Base-by-base conservation (phyloP, 805 yeast species). In the Torulaspora delbrueckii region DNA sequence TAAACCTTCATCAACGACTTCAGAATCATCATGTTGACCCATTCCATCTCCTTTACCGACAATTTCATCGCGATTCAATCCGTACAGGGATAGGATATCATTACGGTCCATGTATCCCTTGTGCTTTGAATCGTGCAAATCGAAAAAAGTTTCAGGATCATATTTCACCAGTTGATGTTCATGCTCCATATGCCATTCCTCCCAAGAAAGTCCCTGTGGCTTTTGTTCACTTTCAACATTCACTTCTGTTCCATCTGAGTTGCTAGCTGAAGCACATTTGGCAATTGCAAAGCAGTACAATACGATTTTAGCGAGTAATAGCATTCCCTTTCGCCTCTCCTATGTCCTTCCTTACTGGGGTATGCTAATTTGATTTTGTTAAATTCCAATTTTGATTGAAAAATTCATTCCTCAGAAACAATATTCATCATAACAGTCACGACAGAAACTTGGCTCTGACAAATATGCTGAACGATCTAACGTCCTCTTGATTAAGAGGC, bases 1-100 rank as follows among this genome's bases (percentile, higher is more conserved):
- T 54, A 79, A 75, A 24, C 76, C 73, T 18, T 72, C 77, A 33
- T 77, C 76, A 10, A 84, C 70, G 48, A 83, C 74, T 51, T 79
- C 83, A 16, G 80, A 74, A 39, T 81, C 79, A 54, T 79, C 86
- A 58, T 84, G 91, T 13, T 74, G 70, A 1, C 96, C 96, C 81
- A 84, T 78, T 5, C 97, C 97, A 47, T 86, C 84, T 37, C 97
- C 97, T 53, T 78, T 84, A 8, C 97, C 97, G 12, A 88, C 83
- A 22, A 84, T 79, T 48, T 75, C 79, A 3, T 78, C 81, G 51
- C 93, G 76, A 38, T 74, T 69, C 44, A 91, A 67, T 2, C 99
- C 99, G 60, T 91, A 91, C 54, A 88, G 70, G 53, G 84, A 76
- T 48, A 91, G 64, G 32, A 91, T 84, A 60, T 91, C 98, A 16